phyloP scores from a whole-genome alignment of 495 filamentous ascomycete species.

The Mycothermus thermophilus region DNA sequence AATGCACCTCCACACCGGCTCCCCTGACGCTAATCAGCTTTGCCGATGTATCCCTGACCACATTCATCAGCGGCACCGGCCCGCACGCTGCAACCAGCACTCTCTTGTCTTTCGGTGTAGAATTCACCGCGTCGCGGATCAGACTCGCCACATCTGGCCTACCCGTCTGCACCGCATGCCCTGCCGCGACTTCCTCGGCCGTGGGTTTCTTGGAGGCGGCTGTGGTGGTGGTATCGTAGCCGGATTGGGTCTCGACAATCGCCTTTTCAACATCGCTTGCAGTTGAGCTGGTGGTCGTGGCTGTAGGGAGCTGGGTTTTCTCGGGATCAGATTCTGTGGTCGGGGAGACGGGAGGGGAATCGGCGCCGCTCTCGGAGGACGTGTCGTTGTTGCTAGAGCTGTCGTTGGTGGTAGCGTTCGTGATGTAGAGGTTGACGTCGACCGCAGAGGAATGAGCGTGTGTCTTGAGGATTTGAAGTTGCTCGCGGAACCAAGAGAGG shows the following conservation, averaged over 20 bases:
- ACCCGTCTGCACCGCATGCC: constrained; percentile 21
- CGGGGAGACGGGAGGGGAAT: constrained; percentile 11
- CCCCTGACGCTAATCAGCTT: constrained; percentile 33
- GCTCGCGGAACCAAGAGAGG: constrained; percentile 38
- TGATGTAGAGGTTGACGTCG: constrained; percentile 35
- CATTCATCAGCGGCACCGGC: constrained; percentile 32
- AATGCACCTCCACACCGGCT: constrained; percentile 39
- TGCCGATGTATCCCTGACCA: constrained; percentile 38
- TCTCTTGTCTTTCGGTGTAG: constrained; percentile 25
- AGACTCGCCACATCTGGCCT: constrained; percentile 29
- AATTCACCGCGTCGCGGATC: constrained; percentile 28
- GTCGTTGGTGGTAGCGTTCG: constrained; percentile 13
- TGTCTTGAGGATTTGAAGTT: constrained; percentile 29
- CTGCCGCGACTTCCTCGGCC: too few species aligned
- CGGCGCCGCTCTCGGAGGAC: constrained; percentile 8
- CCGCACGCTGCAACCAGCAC: constrained; percentile 41
- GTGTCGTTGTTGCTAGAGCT: constrained; percentile 3
- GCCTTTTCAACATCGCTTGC: constrained; percentile 11
- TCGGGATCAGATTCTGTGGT: constrained; percentile 8
- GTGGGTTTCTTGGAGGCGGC: too few species aligned
- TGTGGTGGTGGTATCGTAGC: constrained; percentile 7
- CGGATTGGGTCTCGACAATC: constrained; percentile 9
- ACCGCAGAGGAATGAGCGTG: constrained; percentile 32
- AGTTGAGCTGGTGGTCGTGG: neutral
- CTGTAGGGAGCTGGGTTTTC: constrained; percentile 8